These are phyloP conservation scores for Penicillium pancosmium DNA, from an alignment of 495 filamentous ascomycete genomes.

Conservation along the genomic window DNA sequence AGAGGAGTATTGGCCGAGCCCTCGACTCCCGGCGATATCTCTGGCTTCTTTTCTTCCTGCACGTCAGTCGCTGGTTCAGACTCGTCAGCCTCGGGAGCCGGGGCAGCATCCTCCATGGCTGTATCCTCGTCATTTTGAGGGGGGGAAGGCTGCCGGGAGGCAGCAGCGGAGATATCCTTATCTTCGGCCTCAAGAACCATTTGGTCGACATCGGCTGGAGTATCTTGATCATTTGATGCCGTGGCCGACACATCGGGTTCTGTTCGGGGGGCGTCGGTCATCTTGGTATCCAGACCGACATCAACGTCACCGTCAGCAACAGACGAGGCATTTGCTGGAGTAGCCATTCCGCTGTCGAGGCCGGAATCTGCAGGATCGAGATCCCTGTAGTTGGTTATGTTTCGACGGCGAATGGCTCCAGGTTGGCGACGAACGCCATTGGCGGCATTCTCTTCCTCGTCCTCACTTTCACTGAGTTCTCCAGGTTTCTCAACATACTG, in stretches of 20 bases:
- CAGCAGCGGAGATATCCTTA: conserved; percentile 36
- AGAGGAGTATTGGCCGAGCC: conserved; percentile 22
- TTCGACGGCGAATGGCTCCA: conserved; percentile 58
- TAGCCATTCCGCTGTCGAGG: conserved; percentile 61
- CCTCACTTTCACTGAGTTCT: conserved; percentile 83
- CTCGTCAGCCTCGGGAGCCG: conserved; percentile 28
- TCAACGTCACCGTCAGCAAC: conserved; percentile 54
- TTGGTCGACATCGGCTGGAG: conserved; percentile 39
- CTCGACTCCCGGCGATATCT: conserved; percentile 23
- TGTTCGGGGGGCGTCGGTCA: conserved; percentile 52
- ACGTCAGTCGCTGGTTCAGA: conserved; percentile 17
- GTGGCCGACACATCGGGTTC: conserved; percentile 33
- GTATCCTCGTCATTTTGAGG: conserved; percentile 63
- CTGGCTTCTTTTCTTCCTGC: conserved; percentile 30
- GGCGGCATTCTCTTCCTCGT: conserved; percentile 77
- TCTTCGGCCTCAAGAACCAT: conserved; percentile 46
- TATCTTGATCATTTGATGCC: conserved; percentile 42
- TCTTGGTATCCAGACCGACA: conserved; percentile 50
- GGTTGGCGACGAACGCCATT: conserved; percentile 72
- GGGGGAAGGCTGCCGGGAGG: conserved; percentile 46
- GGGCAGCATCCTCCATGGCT: conserved; percentile 62
- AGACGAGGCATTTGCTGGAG: conserved; percentile 53
- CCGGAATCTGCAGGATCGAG: conserved; percentile 66
- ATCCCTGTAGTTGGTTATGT: conserved; percentile 73
- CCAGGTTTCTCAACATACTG: conserved; percentile 70